phyloP scores from a whole-genome alignment of 192 early-diverging fungal genomes.

The Phycomyces nitens region DNA sequence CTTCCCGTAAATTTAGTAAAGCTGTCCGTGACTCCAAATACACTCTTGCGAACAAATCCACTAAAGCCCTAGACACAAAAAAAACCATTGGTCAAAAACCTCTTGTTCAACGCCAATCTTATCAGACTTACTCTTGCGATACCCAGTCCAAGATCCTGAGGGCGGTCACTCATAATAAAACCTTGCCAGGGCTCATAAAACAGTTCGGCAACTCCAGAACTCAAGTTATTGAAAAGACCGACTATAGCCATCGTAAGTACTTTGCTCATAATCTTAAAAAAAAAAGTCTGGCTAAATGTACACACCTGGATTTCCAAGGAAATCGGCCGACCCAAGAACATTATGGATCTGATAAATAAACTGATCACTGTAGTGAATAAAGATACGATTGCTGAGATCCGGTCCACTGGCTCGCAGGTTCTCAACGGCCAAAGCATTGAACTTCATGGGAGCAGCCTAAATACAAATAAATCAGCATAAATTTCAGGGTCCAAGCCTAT shows the following conservation, averaged over 20 bases:
- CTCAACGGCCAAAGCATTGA: constrained; percentile 86
- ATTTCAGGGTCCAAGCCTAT: not conserved
- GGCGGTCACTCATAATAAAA: constrained; percentile 88
- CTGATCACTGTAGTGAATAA: constrained; percentile 86
- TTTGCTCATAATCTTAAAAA: not conserved
- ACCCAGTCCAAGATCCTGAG: constrained; percentile 92
- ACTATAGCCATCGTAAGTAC: constrained; percentile 39
- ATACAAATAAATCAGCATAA: not conserved
- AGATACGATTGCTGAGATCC: constrained; percentile 74
- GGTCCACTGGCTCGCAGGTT: constrained; percentile 81
- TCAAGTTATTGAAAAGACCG: constrained; percentile 92
- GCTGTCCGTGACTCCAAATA: constrained; percentile 93
- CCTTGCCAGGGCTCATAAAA: constrained; percentile 99
- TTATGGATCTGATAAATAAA: constrained; percentile 83
- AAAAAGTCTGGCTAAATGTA: not conserved
- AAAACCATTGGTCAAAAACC: constrained; percentile 16
- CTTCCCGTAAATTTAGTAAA: constrained; percentile 95
- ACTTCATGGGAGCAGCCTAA: constrained; percentile 78
- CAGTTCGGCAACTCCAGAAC: constrained; percentile 90
- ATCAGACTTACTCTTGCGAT: constrained; percentile 69
- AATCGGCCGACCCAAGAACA: constrained; percentile 92
- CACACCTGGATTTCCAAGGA: constrained; percentile 85
- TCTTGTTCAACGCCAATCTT: constrained; percentile 7
- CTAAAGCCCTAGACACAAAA: constrained; percentile 54
- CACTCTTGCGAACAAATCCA: constrained; percentile 86